phyloP scores from a whole-genome alignment of 2,329 filamentous ascomycete species.

The Apiospora aurea region DNA sequence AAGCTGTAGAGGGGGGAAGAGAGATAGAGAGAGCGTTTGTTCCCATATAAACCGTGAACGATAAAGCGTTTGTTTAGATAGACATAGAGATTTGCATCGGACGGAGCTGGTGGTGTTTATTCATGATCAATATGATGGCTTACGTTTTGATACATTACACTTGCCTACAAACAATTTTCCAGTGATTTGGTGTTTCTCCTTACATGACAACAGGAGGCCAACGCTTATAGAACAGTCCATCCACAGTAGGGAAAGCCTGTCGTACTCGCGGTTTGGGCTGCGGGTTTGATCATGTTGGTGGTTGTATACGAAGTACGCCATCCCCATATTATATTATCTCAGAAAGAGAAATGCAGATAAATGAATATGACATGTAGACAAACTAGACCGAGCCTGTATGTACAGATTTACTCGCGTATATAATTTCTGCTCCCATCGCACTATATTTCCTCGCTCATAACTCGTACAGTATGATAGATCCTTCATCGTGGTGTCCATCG shows the following conservation, averaged over 20 bases:
- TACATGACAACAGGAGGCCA: no score
- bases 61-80: neutral
- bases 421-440: neutral
- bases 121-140: neutral
- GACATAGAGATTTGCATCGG: neutral
- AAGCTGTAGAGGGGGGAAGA: neutral
- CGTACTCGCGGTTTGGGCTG: no score
- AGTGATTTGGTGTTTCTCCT: neutral
- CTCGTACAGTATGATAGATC: no score
- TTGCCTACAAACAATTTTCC: neutral
- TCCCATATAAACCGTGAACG: neutral
- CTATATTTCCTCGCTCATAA: no score
- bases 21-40: neutral
- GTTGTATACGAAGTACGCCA: no score
- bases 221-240: neutral
- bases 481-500: neutral
- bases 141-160: neutral
- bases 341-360: no score
- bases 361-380: no score
- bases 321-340: no score
- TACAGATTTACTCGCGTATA: conserved; percentile 20
- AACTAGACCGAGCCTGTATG: no score
- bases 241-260: no score
- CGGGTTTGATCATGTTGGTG: neutral
- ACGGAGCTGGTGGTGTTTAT: conserved; percentile 16